Conservation (phyloP, 2,329 filamentous ascomycete species). For the Phialophora verrucosa region DNA sequence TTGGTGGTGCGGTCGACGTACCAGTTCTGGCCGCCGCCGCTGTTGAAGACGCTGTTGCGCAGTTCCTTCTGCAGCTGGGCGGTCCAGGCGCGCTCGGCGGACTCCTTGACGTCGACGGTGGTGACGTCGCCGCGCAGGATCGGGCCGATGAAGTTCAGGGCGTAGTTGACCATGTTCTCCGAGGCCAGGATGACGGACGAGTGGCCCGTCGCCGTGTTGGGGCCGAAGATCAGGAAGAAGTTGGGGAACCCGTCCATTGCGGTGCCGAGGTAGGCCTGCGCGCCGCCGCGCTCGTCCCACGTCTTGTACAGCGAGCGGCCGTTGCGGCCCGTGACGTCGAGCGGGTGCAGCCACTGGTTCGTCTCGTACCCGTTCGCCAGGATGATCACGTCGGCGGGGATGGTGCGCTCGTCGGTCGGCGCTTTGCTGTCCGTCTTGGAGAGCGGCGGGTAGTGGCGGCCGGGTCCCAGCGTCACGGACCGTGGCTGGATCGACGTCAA, state of each 20-base stretch:
- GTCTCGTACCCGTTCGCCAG: constrained; percentile 67
- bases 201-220: constrained; percentile 67
- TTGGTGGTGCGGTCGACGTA: constrained; percentile 52
- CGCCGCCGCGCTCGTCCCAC: constrained; percentile 65
- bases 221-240: constrained; percentile 68
- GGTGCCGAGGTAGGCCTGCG: constrained; percentile 66
- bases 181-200: constrained; percentile 64
- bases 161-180: constrained; percentile 67
- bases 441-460: constrained; percentile 52
- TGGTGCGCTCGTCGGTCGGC: constrained; percentile 47
- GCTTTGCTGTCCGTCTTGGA: constrained; percentile 35
- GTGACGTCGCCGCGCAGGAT: constrained; percentile 55
- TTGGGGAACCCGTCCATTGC: constrained; percentile 68
- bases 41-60: constrained; percentile 55
- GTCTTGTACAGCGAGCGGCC: constrained; percentile 60
- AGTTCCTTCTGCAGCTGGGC: constrained; percentile 54
- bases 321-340: constrained; percentile 59
- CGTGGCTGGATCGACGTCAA: constrained; percentile 56
- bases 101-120: constrained; percentile 54
- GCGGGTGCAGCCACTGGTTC: constrained; percentile 59
- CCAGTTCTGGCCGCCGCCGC: constrained; percentile 56
- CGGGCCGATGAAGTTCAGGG: constrained; percentile 62
- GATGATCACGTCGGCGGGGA: constrained; percentile 66
- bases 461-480: constrained; percentile 59
- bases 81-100: constrained; percentile 56